These are phyloP conservation scores for Sphagnum contortum DNA, from an alignment of 225 moss, liverwort and hornwort genomes.

Conservation along the genomic window DNA sequence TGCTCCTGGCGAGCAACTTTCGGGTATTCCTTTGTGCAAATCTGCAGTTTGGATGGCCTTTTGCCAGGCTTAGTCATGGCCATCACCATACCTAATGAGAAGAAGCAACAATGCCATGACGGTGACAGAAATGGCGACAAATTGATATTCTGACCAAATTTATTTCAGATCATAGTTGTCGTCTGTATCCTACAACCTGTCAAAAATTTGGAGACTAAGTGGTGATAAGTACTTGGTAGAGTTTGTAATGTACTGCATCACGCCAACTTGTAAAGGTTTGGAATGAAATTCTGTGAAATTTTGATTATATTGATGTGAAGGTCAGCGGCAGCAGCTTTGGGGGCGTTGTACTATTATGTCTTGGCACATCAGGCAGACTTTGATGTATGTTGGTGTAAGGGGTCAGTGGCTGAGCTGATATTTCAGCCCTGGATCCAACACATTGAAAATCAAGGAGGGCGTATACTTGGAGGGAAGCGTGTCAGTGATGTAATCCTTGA, in stretches of 20 bases:
- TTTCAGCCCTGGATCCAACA: conserved; percentile 55
- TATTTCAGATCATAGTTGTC: no score
- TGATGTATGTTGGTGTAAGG: conserved; percentile 64
- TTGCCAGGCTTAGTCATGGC: no score
- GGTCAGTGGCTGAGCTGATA: conserved; percentile 48
- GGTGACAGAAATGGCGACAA: no score
- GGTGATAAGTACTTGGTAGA: no score
- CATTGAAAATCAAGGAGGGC: conserved; percentile 40
- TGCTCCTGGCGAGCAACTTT: conserved; percentile 57
- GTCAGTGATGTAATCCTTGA: conserved; percentile 41
- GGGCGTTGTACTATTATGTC: conserved; percentile 18
- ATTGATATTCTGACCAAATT: no score
- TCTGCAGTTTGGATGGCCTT: no score
- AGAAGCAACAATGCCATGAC: no score
- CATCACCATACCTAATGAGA: no score
- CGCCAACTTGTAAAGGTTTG: no score
- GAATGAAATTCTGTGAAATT: neutral
- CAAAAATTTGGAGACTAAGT: no score
- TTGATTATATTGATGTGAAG: conserved; percentile 3
- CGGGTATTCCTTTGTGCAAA: conserved; percentile 17
- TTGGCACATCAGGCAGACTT: conserved; percentile 65
- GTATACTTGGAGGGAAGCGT: conserved; percentile 39
- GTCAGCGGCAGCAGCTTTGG: conserved; percentile 58
- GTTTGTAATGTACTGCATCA: no score
- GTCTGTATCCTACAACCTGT: no score